Percentiles rank a stretch among this genome's conserved stretches.
phyloP scores from a whole-genome alignment of 176 grass and related monocot species.

The Oryza meridionalis region DNA sequence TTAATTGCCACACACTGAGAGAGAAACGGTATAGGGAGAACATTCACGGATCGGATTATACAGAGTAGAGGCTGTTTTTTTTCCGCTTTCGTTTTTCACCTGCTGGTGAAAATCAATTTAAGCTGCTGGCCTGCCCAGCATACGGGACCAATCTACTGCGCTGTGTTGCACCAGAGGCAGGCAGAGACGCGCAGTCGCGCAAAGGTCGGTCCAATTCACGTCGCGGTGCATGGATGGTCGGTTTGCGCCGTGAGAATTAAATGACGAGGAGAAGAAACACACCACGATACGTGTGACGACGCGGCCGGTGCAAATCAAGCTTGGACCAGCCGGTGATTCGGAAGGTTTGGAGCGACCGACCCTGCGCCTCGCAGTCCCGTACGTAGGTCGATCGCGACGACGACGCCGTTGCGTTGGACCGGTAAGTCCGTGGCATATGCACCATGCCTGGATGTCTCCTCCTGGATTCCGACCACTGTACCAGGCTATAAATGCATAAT shows the following conservation, averaged over 20 bases:
- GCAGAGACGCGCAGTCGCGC: neutral
- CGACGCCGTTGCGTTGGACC: neutral
- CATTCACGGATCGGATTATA: neutral
- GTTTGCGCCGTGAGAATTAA: neutral
- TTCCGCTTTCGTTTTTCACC: too few relatives aligned
- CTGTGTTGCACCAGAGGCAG: neutral
- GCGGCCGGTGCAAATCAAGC: neutral
- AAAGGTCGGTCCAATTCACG: conserved; percentile 11
- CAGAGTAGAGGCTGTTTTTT: too few relatives aligned
- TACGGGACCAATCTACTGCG: neutral
- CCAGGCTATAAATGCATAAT: neutral
- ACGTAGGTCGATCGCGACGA: neutral
- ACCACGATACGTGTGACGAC: neutral
- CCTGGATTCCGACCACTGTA: neutral
- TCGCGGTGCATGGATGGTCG: conserved; percentile 6
- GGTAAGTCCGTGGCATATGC: neutral
- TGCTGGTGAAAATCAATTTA: neutral
- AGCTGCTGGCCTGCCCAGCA: neutral
- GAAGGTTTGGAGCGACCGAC: neutral
- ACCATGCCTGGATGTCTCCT: neutral
- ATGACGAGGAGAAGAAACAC: neutral
- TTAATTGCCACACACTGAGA: neutral
- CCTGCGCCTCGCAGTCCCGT: neutral
- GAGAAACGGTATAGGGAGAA: neutral
- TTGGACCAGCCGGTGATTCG: neutral